Evolutionary conservation across 1,284 basidiomycete genomes (phyloP).

Genomic region (Fomitopsis schrenkii): DNA sequence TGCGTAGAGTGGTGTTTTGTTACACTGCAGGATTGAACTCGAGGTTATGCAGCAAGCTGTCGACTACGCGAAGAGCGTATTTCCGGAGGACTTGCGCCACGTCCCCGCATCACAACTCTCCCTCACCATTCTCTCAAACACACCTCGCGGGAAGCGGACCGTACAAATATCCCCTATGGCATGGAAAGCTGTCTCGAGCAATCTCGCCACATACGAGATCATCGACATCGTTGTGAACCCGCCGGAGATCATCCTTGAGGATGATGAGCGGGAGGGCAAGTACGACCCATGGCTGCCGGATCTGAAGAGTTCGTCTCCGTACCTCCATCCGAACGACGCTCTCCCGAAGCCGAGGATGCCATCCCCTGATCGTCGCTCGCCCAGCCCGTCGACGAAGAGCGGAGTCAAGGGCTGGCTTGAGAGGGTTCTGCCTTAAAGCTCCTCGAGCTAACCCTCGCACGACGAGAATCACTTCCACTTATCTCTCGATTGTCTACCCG

Average conservation of each 20-base stretch:
- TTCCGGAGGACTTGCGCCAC: constrained; percentile 39
- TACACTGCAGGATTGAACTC: neutral
- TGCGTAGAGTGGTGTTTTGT: constrained; percentile 14
- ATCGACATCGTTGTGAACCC: constrained; percentile 41
- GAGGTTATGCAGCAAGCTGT: constrained; percentile 46
- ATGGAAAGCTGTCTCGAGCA: constrained; percentile 45
- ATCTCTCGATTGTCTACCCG: too few species aligned
- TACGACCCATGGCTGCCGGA: constrained; percentile 8
- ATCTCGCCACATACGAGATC: constrained; percentile 49
- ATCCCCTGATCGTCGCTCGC: neutral
- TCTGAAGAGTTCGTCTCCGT: neutral
- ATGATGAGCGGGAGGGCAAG: constrained; percentile 7
- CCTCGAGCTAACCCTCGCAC: too few species aligned
- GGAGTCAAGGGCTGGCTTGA: neutral
- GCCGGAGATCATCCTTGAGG: constrained; percentile 10
- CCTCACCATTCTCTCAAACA: constrained; percentile 38
- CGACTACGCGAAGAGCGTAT: constrained; percentile 45
- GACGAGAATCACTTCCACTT: too few species aligned
- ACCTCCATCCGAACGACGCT: neutral
- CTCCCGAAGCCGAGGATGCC: neutral
- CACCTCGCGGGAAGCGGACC: constrained; percentile 26
- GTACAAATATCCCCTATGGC: constrained; percentile 53
- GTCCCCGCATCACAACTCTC: constrained; percentile 39
- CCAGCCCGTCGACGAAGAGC: neutral
- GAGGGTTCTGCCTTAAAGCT: neutral